phyloP scores from a whole-genome alignment of 192 early-diverging fungal genomes.

The Globomyces pollinis-pini region DNA sequence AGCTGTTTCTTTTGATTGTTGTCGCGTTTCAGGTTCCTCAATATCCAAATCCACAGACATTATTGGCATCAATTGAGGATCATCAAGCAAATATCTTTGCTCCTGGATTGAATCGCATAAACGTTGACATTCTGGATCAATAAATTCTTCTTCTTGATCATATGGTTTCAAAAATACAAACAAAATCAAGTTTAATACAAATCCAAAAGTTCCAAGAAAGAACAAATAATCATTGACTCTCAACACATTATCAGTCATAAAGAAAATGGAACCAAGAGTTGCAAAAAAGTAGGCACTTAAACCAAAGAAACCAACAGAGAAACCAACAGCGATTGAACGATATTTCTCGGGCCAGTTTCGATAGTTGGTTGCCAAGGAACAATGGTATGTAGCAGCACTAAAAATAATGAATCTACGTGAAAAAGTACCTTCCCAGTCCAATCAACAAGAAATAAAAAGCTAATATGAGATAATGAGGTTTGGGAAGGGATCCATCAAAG shows the following conservation, averaged over 20 bases:
- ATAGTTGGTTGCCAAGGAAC: slow-evolving; percentile 4
- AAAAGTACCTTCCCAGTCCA: not conserved
- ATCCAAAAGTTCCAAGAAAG: too few relatives aligned
- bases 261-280: not conserved
- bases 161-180: too few relatives aligned
- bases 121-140: too few relatives aligned
- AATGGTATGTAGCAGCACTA: too few relatives aligned
- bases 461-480: not conserved
- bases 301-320: slow-evolving; percentile 5
- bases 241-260: too few relatives aligned
- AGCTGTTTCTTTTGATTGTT: too few relatives aligned
- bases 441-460: not conserved
- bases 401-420: too few relatives aligned
- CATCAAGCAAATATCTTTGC: slow-evolving; percentile 1
- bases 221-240: too few relatives aligned
- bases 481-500: not conserved
- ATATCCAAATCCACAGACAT: too few relatives aligned
- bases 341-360: slow-evolving; percentile 6
- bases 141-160: not conserved
- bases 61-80: not conserved
- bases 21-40: not conserved
- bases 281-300: not conserved
- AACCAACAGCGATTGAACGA: not conserved
- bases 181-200: too few relatives aligned
- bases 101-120: too few relatives aligned